Evolutionary conservation across 1,139 yeast genomes (phyloP).

Genomic region (Taphrina communis): DNA sequence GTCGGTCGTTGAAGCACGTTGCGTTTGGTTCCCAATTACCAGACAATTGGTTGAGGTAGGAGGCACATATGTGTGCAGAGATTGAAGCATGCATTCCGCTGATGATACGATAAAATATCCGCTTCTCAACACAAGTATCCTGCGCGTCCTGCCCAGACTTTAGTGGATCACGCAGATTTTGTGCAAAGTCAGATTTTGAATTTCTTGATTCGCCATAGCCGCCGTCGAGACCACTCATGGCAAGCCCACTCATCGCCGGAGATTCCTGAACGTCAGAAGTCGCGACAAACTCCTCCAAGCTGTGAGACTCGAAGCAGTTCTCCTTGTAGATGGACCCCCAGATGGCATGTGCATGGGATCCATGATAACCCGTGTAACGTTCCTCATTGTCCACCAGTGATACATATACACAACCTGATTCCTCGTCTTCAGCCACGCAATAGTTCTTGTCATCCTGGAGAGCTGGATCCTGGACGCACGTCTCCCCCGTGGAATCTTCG

Average conservation of each 20-base stretch:
- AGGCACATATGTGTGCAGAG: conserved; percentile 89
- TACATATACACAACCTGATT: conserved; percentile 71
- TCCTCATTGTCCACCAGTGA: conserved; percentile 90
- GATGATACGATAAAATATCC: conserved; percentile 81
- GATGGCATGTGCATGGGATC: conserved; percentile 85
- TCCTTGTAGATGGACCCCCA: conserved; percentile 94
- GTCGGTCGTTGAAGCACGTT: conserved; percentile 82
- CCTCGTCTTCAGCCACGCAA: conserved; percentile 67
- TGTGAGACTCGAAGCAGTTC: conserved; percentile 67
- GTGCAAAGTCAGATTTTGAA: conserved; percentile 21
- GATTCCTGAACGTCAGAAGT: conserved; percentile 45
- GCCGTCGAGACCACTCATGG: conserved; percentile 39
- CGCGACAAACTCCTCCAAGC: conserved; percentile 46
- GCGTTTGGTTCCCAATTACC: conserved; percentile 86
- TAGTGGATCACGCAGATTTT: conserved; percentile 30
- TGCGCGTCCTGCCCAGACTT: conserved; percentile 44
- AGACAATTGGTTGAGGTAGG: conserved; percentile 72
- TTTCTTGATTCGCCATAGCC: conserved; percentile 17
- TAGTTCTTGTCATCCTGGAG: conserved; percentile 54
- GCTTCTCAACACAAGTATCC: conserved; percentile 69
- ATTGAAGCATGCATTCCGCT: conserved; percentile 97
- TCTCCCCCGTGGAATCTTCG: conserved; percentile 52
- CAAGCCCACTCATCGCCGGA: conserved; percentile 45
- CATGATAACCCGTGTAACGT: conserved; percentile 94
- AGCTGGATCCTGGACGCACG: conserved; percentile 44